phyloP scores from a whole-genome alignment of 192 early-diverging fungal species.

The Podila minutissima region DNA sequence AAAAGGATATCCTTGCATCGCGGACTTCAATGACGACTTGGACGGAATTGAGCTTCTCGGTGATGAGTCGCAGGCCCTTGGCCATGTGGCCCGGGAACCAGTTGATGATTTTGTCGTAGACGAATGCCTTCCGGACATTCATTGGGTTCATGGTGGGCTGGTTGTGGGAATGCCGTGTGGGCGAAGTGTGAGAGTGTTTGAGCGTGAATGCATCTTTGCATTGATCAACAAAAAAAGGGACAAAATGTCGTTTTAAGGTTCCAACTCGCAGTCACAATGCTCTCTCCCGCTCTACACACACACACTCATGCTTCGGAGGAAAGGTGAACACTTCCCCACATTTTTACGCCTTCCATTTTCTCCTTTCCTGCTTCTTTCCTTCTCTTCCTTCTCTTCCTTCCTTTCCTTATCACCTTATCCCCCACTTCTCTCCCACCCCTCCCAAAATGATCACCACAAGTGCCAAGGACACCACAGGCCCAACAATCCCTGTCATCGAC shows the following conservation, averaged over 20 bases:
- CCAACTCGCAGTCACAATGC: no score
- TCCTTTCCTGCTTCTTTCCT: background rate
- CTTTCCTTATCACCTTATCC: background rate
- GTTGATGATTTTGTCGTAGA: constrained; percentile 76
- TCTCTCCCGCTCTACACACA: no score
- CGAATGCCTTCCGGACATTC: constrained; percentile 35
- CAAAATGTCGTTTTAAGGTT: no score
- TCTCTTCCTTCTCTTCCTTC: background rate
- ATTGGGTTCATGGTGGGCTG: constrained; percentile 27
- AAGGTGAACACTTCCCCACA: no score
- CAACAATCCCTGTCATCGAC: constrained; percentile 70
- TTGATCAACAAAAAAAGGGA: no score
- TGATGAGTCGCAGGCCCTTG: constrained; percentile 78
- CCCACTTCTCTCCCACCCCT: background rate
- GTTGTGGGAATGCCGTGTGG: background rate
- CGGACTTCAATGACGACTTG: constrained; percentile 94
- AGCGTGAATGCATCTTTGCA: background rate
- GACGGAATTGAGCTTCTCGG: constrained; percentile 72
- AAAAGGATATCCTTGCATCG: constrained; percentile 79
- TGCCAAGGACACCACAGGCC: background rate
- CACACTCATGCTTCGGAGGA: no score
- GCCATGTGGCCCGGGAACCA: constrained; percentile 94
- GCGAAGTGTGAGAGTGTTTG: background rate
- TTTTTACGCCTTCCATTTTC: background rate
- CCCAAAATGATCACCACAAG: background rate